Base-by-base conservation (phyloP, 2,329 filamentous ascomycete genomes). In the Fusarium torulosum region DNA sequence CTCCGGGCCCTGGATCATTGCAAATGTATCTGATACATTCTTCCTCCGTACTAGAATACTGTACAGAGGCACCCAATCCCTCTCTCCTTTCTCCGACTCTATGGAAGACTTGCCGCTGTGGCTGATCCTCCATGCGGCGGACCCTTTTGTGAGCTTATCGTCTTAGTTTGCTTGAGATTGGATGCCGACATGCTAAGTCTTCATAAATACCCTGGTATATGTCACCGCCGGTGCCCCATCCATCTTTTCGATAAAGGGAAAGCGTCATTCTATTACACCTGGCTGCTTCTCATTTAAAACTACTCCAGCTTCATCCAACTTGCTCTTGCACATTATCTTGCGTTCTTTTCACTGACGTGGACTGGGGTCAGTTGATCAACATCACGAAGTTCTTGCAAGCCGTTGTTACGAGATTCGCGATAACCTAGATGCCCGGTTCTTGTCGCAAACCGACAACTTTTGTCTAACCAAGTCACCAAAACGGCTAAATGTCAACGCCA, bases 401-500 rank as follows among this genome's bases (percentile, higher is more conserved):
- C 20, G 40, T 64, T 63, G 45, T 53, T 53, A 55, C 53, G 49
- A 59, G 41, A 50, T 59, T 59, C 53, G 37, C 46, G 50, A 57
- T 50, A 64, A 51, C 52, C 59, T 71, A 70, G 66, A 73, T 73
- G 69, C 71, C 59, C 56, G 64, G 41, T 53, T 50, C 47, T 56
- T 42, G 57, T 58, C 53, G 51, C 59, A 59, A 47, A 29, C 17
- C 45, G 41, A 56, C 52, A 54, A 52, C 53, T 53, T 49, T 54
- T 63, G 61, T 53, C 49, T 47, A 52, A 42, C 57, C 59, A 61
- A 71, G 57, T 63, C 49, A 70, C 17, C 50, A 59, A 65, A 64
- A 67, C 67, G 70, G 44, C 71, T 68, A 72, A 76, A 76, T 76
- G 75, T 76, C 75, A 68, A 74, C 72, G 38, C 71, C 74, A 63